Conservation (phyloP, 106 monocot species). For the Triglochin maritima region DNA sequence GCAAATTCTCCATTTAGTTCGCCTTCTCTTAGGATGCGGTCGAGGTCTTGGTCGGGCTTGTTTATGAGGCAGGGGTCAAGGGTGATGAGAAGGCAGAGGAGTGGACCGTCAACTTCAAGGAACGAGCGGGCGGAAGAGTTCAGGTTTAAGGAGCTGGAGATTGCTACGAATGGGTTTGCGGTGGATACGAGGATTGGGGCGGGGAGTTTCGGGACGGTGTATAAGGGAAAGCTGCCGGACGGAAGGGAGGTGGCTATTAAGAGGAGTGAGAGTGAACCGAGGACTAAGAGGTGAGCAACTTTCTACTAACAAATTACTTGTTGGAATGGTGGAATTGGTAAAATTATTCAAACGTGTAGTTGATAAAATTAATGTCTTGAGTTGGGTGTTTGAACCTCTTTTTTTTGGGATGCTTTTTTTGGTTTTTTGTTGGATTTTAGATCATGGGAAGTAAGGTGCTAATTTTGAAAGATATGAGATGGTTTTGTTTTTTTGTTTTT, state of each 20-base stretch:
- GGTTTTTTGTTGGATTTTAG: too few relatives aligned
- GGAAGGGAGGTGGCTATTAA: slow-evolving; percentile 87
- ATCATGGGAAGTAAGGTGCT: too few relatives aligned
- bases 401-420: too few relatives aligned
- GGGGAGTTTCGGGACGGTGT: slow-evolving; percentile 82
- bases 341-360: too few relatives aligned
- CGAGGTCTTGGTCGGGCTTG: slow-evolving; percentile 20
- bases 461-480: too few relatives aligned
- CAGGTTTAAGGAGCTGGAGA: slow-evolving; percentile 40
- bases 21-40: slow-evolving; percentile 20
- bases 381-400: too few relatives aligned
- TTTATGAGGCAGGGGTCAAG: slow-evolving; percentile 45
- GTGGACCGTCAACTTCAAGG: slow-evolving; percentile 59
- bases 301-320: too few relatives aligned
- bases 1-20: slow-evolving; percentile 17
- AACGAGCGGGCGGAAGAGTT: slow-evolving; percentile 49
- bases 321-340: too few relatives aligned
- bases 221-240: slow-evolving; percentile 56
- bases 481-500: too few relatives aligned
- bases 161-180: slow-evolving; percentile 57
- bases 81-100: slow-evolving; percentile 56
- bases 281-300: slow-evolving; percentile 9
- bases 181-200: slow-evolving; percentile 44
- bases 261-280: slow-evolving; percentile 31
- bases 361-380: too few relatives aligned